Percentiles rank a stretch among this genome's conserved stretches.
Evolutionary conservation across 2,329 filamentous ascomycete species (phyloP).

Genomic region (Exserohilum turcica): DNA sequence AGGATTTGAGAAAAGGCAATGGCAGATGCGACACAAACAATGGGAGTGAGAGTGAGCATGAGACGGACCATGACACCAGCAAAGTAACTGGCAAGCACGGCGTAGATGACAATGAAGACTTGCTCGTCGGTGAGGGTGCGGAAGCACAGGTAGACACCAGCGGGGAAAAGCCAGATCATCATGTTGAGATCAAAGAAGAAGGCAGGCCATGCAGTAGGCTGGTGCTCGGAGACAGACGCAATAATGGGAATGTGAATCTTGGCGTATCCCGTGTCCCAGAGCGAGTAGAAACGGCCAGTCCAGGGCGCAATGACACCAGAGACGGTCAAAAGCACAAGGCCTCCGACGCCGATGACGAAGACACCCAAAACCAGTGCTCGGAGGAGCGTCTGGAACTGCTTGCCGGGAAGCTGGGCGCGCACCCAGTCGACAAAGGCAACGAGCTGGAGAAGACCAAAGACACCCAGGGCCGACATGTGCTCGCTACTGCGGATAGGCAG

Average conservation of each 20-base stretch:
- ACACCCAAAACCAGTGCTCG: slow-evolving; percentile 74
- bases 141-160: slow-evolving; percentile 98
- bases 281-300: slow-evolving; percentile 98
- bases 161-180: slow-evolving; percentile 98
- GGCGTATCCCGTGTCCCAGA: slow-evolving; percentile 98
- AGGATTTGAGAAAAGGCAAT: slow-evolving; percentile 86
- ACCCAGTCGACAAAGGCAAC: slow-evolving; percentile 92
- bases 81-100: slow-evolving; percentile 96
- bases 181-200: slow-evolving; percentile 99
- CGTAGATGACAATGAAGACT: slow-evolving; percentile 96
- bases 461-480: slow-evolving; percentile 94
- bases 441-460: slow-evolving; percentile 94
- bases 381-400: slow-evolving; percentile 92
- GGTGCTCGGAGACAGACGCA: slow-evolving; percentile 98
- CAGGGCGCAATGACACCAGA: slow-evolving; percentile 94
- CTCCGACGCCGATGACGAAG: slow-evolving; percentile 73
- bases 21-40: slow-evolving; percentile 93
- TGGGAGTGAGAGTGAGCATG: slow-evolving; percentile 95
- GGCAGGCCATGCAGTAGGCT: slow-evolving; percentile 97
- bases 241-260: slow-evolving; percentile 99
- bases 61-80: slow-evolving; percentile 98
- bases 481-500: slow-evolving; percentile 95
- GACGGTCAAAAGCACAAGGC: slow-evolving; percentile 81
- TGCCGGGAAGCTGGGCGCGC: slow-evolving; percentile 82
- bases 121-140: slow-evolving; percentile 92